Conservation (phyloP, 140 eudicot genomes). For the Cichorium intybus region DNA sequence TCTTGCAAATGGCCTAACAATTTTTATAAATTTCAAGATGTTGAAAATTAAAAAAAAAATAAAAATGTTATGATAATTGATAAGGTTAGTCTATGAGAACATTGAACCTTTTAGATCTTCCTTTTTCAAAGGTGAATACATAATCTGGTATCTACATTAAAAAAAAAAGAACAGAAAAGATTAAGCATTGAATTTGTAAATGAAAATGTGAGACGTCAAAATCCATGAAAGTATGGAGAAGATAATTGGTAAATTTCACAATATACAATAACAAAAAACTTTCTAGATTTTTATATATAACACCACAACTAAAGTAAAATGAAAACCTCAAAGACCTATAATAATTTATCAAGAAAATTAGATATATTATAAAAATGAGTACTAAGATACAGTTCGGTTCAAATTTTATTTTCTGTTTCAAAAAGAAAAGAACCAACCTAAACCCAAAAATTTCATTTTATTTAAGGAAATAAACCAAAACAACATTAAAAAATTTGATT, state of each 20-base stretch:
- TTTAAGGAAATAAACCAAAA: no score
- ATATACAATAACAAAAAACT: not conserved
- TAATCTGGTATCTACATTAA: slow-evolving; percentile 59
- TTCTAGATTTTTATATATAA: not conserved
- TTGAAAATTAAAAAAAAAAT: not conserved
- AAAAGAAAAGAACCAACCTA: not conserved
- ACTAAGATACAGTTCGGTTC: not conserved
- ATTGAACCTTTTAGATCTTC: slow-evolving; percentile 71
- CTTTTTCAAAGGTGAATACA: slow-evolving; percentile 68
- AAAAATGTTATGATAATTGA: not conserved
- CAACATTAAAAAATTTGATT: not conserved
- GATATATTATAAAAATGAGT: not conserved
- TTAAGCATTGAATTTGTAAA: not conserved
- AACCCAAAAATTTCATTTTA: not conserved
- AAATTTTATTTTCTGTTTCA: not conserved
- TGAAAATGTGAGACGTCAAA: no score
- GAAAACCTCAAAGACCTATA: not conserved
- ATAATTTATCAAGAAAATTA: not conserved
- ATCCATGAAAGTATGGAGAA: not conserved
- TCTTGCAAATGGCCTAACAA: slow-evolving; percentile 76
- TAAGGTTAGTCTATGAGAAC: slow-evolving; percentile 11
- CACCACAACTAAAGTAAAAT: not conserved
- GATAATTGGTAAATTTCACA: not conserved
- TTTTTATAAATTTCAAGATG: slow-evolving; percentile 4
- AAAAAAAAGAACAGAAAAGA: not conserved